These are phyloP conservation scores for Pedinophyceae sp. DNA, from an alignment of 139 green algal species.

Conservation along the genomic window DNA sequence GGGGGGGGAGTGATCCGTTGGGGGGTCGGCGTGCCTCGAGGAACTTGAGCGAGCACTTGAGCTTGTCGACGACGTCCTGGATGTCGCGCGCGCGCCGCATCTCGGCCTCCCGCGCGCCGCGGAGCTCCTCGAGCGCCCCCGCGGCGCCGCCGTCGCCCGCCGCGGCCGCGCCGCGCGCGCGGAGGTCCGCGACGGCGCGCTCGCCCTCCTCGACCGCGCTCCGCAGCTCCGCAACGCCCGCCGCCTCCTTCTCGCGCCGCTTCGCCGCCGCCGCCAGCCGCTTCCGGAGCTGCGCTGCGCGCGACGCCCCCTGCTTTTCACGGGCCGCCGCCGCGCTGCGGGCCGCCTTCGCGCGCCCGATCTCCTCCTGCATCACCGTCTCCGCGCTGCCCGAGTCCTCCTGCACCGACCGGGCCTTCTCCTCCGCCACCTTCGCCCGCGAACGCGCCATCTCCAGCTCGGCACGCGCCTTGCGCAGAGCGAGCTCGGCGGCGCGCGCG, in stretches of 20 bases:
- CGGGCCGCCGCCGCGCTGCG: slow-evolving; percentile 40
- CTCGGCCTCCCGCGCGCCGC: slow-evolving; percentile 21
- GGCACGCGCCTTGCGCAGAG: background rate
- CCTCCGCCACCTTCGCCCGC: background rate
- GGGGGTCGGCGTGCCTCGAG: too few species aligned
- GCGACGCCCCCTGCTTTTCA: slow-evolving; percentile 39
- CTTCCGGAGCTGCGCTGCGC: slow-evolving; percentile 59
- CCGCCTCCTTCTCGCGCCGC: slow-evolving; percentile 56
- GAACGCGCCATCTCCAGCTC: too few species aligned
- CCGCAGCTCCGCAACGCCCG: slow-evolving; percentile 25
- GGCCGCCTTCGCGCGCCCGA: too few species aligned
- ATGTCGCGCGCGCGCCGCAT: slow-evolving; percentile 13
- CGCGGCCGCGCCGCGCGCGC: slow-evolving; percentile 3
- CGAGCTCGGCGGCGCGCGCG: background rate
- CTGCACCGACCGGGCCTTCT: background rate
- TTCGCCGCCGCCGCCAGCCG: slow-evolving; percentile 56
- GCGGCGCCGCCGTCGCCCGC: slow-evolving; percentile 29
- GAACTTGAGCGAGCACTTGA: too few species aligned
- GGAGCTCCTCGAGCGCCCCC: slow-evolving; percentile 20
- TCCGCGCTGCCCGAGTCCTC: too few species aligned
- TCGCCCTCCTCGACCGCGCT: slow-evolving; percentile 37
- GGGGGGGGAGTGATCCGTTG: too few species aligned
- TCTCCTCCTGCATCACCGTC: too few species aligned
- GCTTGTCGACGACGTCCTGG: slow-evolving; percentile 33
- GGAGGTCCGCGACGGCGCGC: slow-evolving; percentile 19